These are phyloP conservation scores for Physcomitrellopsis africana DNA, from an alignment of 225 moss, liverwort and hornwort species.

Conservation along the genomic window DNA sequence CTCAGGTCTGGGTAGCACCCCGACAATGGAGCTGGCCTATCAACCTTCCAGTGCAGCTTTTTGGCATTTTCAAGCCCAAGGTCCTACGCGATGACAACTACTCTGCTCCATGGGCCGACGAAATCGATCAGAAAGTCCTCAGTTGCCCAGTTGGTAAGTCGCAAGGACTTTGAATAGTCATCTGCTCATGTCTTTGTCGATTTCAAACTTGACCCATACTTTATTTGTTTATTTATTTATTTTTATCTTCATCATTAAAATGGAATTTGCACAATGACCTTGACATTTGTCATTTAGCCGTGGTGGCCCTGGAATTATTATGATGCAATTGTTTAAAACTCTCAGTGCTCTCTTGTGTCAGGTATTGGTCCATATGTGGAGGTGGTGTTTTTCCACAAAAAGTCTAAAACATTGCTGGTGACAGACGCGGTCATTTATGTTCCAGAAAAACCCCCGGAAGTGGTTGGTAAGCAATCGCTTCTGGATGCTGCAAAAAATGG, in stretches of 20 bases:
- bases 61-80: conserved; percentile 89
- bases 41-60: conserved; percentile 87
- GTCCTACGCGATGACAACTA: conserved; percentile 60
- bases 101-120: conserved; percentile 82
- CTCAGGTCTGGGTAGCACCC: conserved; percentile 98
- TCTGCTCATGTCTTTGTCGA: too few species aligned
- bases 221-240: too few species aligned
- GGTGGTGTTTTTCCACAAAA: conserved; percentile 89
- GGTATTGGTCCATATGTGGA: conserved; percentile 99
- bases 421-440: conserved; percentile 98
- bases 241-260: too few species aligned
- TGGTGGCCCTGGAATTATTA: too few species aligned
- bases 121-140: conserved; percentile 93
- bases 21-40: conserved; percentile 99
- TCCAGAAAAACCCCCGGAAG: conserved; percentile 84
- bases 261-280: too few species aligned
- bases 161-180: neutral
- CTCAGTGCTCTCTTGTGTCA: conserved; percentile 33
- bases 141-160: conserved; percentile 90
- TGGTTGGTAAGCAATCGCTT: conserved; percentile 62
- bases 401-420: conserved; percentile 80
- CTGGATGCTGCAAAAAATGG: conserved; percentile 90
- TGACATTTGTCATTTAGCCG: too few species aligned
- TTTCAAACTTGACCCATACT: too few species aligned
- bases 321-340: neutral